Percentiles rank a stretch among this genome's conserved stretches.
Evolutionary conservation across 768 basidiomycete genomes (phyloP).

Genomic region (Calocybe gangraenosa): DNA sequence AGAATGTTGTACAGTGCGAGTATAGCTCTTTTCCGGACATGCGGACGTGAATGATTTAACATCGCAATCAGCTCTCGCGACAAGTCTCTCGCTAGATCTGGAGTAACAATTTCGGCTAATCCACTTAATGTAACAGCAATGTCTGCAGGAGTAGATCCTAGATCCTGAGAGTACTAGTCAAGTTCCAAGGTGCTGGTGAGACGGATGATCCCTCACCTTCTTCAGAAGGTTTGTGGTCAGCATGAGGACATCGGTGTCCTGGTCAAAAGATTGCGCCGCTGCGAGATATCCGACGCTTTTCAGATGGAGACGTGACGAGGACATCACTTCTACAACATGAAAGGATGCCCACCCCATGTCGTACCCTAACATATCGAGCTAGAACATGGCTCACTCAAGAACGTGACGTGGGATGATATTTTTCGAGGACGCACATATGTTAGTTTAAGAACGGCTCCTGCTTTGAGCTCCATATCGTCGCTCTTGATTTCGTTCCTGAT

Average conservation of each 20-base stretch:
- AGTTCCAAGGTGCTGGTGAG: slow-evolving; percentile 14
- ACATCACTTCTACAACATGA: slow-evolving; percentile 98
- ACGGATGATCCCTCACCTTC: slow-evolving; percentile 56
- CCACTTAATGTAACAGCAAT: slow-evolving; percentile 76
- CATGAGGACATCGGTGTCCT: slow-evolving; percentile 96
- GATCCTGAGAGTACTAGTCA: slow-evolving; percentile 55
- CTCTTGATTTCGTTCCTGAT: slow-evolving; percentile 86
- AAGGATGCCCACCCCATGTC: slow-evolving; percentile 97
- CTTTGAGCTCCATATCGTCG: slow-evolving; percentile 97
- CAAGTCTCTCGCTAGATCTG: slow-evolving; percentile 89
- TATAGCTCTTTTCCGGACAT: slow-evolving; percentile 88
- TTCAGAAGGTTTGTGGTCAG: slow-evolving; percentile 93
- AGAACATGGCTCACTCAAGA: slow-evolving; percentile 11
- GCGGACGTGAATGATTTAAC: slow-evolving; percentile 84
- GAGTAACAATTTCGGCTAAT: slow-evolving; percentile 78
- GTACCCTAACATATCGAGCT: slow-evolving; percentile 98
- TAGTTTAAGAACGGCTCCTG: slow-evolving; percentile 90
- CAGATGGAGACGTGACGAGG: slow-evolving; percentile 83
- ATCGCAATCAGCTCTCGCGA: slow-evolving; percentile 80
- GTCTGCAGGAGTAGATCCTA: slow-evolving; percentile 73
- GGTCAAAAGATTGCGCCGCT: slow-evolving; percentile 84
- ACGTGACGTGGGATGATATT: not conserved
- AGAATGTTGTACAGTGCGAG: slow-evolving; percentile 79
- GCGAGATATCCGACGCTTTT: slow-evolving; percentile 97
- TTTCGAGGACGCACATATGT: slow-evolving; percentile 75